phyloP scores from a whole-genome alignment of 495 filamentous ascomycete genomes.

The Daldinia decipiens region DNA sequence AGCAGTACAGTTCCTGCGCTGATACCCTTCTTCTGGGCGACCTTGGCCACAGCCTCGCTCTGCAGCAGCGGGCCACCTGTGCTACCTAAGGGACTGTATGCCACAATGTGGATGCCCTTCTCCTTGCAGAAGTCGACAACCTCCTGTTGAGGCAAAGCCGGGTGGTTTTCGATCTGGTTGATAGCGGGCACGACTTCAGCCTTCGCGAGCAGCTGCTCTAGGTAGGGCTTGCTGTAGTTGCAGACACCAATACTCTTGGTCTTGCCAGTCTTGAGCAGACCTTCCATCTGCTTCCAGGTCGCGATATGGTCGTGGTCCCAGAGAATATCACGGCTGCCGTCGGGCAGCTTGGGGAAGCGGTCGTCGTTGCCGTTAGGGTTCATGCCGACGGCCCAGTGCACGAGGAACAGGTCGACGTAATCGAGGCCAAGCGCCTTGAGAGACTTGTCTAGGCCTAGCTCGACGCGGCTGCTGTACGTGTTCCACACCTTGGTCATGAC shows the following conservation, averaged over 20 bases:
- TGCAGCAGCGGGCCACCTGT: slow-evolving; percentile 78
- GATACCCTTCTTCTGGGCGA: slow-evolving; percentile 75
- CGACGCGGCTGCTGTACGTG: slow-evolving; percentile 75
- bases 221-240: slow-evolving; percentile 79
- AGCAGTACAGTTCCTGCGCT: slow-evolving; percentile 70
- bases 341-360: slow-evolving; percentile 75
- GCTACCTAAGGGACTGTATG: slow-evolving; percentile 80
- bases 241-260: slow-evolving; percentile 81
- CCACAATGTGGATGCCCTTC: slow-evolving; percentile 80
- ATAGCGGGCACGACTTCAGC: slow-evolving; percentile 77
- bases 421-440: slow-evolving; percentile 76
- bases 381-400: slow-evolving; percentile 88
- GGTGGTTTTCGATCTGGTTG: slow-evolving; percentile 94
- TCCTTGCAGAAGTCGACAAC: slow-evolving; percentile 78
- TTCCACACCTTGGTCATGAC: slow-evolving; percentile 87
- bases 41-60: slow-evolving; percentile 71
- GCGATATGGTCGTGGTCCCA: slow-evolving; percentile 71
- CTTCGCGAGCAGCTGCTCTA: slow-evolving; percentile 76
- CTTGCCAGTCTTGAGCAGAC: slow-evolving; percentile 72
- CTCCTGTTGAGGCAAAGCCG: slow-evolving; percentile 84
- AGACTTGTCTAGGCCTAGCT: slow-evolving; percentile 74
- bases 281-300: slow-evolving; percentile 86
- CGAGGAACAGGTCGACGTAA: slow-evolving; percentile 84
- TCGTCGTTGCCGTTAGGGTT: slow-evolving; percentile 81
- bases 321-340: slow-evolving; percentile 76